Evolutionary conservation across 106 monocot species (phyloP).

Genomic region (Allium cepa): DNA sequence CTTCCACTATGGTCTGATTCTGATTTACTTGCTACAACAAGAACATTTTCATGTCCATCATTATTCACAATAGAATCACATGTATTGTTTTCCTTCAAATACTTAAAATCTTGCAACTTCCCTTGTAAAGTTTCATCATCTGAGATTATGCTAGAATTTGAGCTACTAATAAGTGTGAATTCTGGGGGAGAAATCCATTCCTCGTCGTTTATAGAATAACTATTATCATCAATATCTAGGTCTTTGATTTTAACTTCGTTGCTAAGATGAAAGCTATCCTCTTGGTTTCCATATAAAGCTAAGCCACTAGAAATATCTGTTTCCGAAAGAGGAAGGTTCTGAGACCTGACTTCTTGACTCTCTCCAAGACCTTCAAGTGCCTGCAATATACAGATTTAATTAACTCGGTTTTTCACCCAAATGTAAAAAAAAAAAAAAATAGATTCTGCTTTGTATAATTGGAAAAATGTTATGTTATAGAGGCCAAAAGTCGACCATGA

Average conservation of each 20-base stretch:
- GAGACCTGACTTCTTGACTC: constrained; percentile 58
- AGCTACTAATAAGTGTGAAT: constrained; percentile 59
- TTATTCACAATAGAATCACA: constrained; percentile 2
- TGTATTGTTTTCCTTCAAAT: constrained; percentile 9
- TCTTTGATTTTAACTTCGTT: constrained; percentile 19
- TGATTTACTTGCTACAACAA: constrained; percentile 14
- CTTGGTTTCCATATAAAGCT: constrained; percentile 21
- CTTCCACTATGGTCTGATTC: constrained; percentile 1
- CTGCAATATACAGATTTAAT: constrained; percentile 16
- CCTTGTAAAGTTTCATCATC: constrained; percentile 27
- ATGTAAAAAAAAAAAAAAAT: neutral
- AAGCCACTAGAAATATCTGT: constrained; percentile 31
- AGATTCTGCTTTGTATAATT: neutral
- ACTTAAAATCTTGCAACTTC: neutral
- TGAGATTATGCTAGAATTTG: constrained; percentile 28
- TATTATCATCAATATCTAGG: constrained; percentile 4
- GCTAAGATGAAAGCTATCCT: constrained; percentile 20
- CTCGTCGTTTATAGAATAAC: constrained; percentile 40
- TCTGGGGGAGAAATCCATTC: constrained; percentile 91
- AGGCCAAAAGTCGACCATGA: too few species aligned
- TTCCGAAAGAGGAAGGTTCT: constrained; percentile 47
- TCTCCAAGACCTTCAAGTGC: constrained; percentile 91
- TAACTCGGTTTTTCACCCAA: too few species aligned
- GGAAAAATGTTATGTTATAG: neutral
- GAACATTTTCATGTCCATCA: constrained; percentile 7